Percentiles rank a stretch among this genome's conserved stretches.
Evolutionary conservation across 2,329 filamentous ascomycete species (phyloP).

Genomic region (Fonsecaea nubica): DNA sequence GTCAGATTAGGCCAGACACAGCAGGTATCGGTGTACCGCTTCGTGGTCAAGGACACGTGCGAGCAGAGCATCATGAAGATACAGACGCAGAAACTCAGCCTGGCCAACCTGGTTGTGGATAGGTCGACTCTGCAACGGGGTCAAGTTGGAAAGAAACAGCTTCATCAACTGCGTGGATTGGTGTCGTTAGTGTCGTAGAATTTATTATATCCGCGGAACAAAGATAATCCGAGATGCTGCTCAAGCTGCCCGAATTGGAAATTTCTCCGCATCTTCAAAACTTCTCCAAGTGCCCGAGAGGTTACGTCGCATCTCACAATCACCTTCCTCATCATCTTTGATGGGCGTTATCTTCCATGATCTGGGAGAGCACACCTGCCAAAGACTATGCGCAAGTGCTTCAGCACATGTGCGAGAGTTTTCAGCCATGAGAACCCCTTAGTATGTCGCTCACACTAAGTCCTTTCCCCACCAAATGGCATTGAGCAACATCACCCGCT

Average conservation of each 20-base stretch:
- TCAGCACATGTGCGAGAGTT: conserved; percentile 38
- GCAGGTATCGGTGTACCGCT: conserved; percentile 39
- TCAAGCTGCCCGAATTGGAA: not conserved
- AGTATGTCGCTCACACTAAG: conserved; percentile 55
- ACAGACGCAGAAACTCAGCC: not conserved
- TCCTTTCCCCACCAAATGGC: too few relatives aligned
- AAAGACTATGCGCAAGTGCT: conserved; percentile 39
- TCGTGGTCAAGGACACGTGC: not conserved
- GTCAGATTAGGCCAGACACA: conserved; percentile 48
- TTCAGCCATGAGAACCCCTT: conserved; percentile 82
- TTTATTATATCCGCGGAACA: not conserved
- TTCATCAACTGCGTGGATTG: conserved; percentile 11
- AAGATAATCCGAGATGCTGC: not conserved
- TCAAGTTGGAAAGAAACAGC: conserved; percentile 9
- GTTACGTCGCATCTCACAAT: not conserved
- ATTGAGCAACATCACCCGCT: not conserved
- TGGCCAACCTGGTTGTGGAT: conserved; percentile 9
- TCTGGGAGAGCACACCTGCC: not conserved
- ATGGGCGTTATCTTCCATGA: not conserved
- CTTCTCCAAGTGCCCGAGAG: not conserved
- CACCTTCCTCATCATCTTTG: not conserved
- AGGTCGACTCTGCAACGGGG: conserved; percentile 1
- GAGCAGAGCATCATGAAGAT: not conserved
- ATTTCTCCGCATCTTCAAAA: not conserved
- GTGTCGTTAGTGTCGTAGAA: not conserved